phyloP scores from a whole-genome alignment of 352 stramenopile genomes.

The Thraustochytrium striatum region DNA sequence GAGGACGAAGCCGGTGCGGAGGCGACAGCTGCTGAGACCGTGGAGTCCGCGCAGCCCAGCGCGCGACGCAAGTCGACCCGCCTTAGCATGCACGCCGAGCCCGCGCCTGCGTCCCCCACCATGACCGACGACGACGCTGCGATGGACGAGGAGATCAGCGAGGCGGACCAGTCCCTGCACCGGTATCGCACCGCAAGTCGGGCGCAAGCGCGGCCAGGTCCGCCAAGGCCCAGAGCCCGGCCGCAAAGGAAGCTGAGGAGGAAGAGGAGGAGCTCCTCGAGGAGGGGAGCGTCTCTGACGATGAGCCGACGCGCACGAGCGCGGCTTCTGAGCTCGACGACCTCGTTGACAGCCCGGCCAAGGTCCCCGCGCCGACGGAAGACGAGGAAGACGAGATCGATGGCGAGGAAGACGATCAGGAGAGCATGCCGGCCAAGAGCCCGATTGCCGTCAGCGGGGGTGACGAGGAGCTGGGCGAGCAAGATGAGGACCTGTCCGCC shows the following conservation, averaged over 20 bases:
- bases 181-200: too few relatives aligned
- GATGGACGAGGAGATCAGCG: background rate
- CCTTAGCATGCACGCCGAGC: background rate
- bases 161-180: too few relatives aligned
- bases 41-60: background rate
- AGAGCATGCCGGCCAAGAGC: background rate
- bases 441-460: too few relatives aligned
- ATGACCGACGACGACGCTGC: background rate
- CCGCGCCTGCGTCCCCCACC: too few relatives aligned
- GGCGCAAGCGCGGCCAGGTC: too few relatives aligned
- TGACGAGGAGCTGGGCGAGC: background rate
- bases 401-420: background rate
- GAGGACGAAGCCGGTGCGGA: background rate
- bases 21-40: background rate
- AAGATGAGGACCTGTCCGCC: background rate
- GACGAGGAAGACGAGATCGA: background rate
- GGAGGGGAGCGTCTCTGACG: background rate
- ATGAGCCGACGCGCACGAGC: background rate
- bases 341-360: too few relatives aligned
- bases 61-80: constrained; percentile 1
- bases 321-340: background rate
- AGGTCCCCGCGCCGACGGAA: too few relatives aligned
- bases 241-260: background rate
- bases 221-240: too few relatives aligned
- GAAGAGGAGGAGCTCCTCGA: background rate